Percentiles rank a stretch among this genome's conserved stretches.
These are phyloP conservation scores for Penicillium capsulatum DNA, from an alignment of 2,329 filamentous ascomycete species.

Conservation along the genomic window DNA sequence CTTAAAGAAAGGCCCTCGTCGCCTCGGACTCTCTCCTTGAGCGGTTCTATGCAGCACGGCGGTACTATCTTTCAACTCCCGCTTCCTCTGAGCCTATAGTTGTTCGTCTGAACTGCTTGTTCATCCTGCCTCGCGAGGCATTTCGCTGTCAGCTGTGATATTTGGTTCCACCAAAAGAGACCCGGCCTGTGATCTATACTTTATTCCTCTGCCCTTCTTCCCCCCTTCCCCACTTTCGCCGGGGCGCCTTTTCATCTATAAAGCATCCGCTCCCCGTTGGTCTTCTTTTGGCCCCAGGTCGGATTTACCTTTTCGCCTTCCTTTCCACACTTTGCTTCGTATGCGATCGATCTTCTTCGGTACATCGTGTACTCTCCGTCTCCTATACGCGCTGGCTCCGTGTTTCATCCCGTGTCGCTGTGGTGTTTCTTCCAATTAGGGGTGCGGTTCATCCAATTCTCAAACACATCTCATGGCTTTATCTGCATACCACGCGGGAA, in stretches of 20 bases:
- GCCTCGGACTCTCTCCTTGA: constrained; percentile 21
- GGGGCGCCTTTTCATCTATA: constrained; percentile 17
- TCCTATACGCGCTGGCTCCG: constrained; percentile 1
- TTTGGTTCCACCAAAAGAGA: constrained; percentile 27
- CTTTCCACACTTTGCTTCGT: too few relatives aligned
- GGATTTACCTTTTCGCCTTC: too few relatives aligned
- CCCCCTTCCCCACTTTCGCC: constrained; percentile 11
- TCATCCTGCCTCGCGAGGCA: constrained; percentile 36
- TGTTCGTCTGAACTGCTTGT: constrained; percentile 20
- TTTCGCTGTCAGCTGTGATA: constrained; percentile 24
- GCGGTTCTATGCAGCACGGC: constrained; percentile 29
- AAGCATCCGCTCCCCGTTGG: constrained; percentile 6
- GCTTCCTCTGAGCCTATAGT: constrained; percentile 34
- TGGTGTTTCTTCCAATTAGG: constrained; percentile 20
- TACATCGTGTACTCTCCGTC: too few relatives aligned
- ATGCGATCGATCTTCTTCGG: too few relatives aligned
- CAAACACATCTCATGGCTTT: constrained; percentile 26
- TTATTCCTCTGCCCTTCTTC: too few relatives aligned
- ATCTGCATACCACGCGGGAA: constrained; percentile 13
- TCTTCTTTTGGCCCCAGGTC: too few relatives aligned
- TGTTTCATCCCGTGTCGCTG: constrained; percentile 26
- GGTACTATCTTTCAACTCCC: constrained; percentile 22
- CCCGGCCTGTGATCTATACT: constrained; percentile 18
- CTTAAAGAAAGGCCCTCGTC: constrained; percentile 38
- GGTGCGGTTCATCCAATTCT: neutral